Base-by-base conservation (phyloP, 192 early-diverging fungal genomes). In the Radiomyces spectabilis region DNA sequence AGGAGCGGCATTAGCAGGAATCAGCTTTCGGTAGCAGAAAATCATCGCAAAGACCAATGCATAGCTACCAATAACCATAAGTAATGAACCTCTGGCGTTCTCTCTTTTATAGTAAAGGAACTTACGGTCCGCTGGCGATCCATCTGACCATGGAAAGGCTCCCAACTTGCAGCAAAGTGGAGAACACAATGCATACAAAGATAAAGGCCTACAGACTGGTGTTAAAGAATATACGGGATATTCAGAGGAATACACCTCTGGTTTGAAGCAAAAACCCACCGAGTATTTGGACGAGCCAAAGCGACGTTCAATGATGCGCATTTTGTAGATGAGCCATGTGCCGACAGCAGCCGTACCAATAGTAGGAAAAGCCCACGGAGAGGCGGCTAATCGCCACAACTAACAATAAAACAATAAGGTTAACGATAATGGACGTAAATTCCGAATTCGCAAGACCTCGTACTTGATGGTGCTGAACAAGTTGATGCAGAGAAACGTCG, bases 231-330 rank as follows among this genome's bases (percentile, higher is more conserved):
- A 41, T 18, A 35, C 13, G 13, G 13, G 13, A 8, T 5, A 35
- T 35, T 35, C 6, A 35, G 5, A 8, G 13, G 13, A 35, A 35
- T 8, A 35, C 33, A 5, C 13, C 13, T 46, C 6, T 35, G 3
- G n/a, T 12, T 33, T 34, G 4, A 13, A 9, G 13, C n/a, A 24
- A 19, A 26, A 21, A 25, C 51, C 41, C 76, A 77, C 80, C 22
- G 68, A 68, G 53, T 77, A 84, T 66, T 84, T 84, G 24, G 71
- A 57, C 18, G 69, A 68, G 38, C 82, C 80, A 63, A 67, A 84
- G 15, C 74, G 78, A 25, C 80, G 66, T 53, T 84, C 82, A 42
- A 84, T 73, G 18, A 77, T 62, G 25, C 74, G 53, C 41, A 82
- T 52, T 24, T 74, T 65, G 48, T 82, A 84, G 7, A 84, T 62